Percentiles rank a stretch among this genome's conserved stretches.
These are phyloP conservation scores for Thelonectria blattea DNA, from an alignment of 2,329 filamentous ascomycete genomes.

Conservation along the genomic window DNA sequence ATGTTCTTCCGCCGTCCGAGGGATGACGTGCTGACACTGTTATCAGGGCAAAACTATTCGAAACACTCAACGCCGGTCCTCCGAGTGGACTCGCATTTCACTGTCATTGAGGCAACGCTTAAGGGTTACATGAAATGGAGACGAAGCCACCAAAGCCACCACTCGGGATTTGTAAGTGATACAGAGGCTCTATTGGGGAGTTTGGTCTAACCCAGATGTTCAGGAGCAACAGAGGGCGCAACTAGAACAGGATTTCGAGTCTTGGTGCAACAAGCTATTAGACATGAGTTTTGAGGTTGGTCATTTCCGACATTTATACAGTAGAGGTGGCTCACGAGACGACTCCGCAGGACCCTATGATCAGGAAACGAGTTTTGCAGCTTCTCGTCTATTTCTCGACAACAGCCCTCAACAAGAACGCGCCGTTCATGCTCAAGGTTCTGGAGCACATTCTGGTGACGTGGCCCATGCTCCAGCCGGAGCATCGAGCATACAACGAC, in stretches of 20 bases:
- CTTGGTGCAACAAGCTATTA: slow-evolving; percentile 76
- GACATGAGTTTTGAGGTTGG: slow-evolving; percentile 70
- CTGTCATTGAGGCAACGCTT: slow-evolving; percentile 84
- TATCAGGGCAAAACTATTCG: slow-evolving; percentile 61
- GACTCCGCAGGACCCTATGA: slow-evolving; percentile 70
- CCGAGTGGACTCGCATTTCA: slow-evolving; percentile 85
- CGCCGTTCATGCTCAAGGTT: slow-evolving; percentile 84
- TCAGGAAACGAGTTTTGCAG: slow-evolving; percentile 81
- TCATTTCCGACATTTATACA: neutral
- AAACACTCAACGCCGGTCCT: slow-evolving; percentile 77
- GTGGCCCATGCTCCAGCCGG: slow-evolving; percentile 74
- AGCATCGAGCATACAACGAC: slow-evolving; percentile 79
- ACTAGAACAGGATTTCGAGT: slow-evolving; percentile 69
- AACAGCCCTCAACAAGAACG: slow-evolving; percentile 76
- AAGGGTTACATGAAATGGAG: slow-evolving; percentile 89
- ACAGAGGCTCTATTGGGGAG: neutral
- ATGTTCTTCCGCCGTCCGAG: slow-evolving; percentile 33
- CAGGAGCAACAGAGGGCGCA: slow-evolving; percentile 58
- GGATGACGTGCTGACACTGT: neutral
- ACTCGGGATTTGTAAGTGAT: slow-evolving; percentile 40
- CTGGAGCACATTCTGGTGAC: slow-evolving; percentile 90
- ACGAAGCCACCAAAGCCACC: slow-evolving; percentile 37
- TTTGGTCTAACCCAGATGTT: slow-evolving; percentile 26
- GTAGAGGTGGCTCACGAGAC: neutral
- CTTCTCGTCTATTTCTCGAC: slow-evolving; percentile 86